phyloP scores from a whole-genome alignment of 768 basidiomycete species.

The Hygrocybe coccinea region DNA sequence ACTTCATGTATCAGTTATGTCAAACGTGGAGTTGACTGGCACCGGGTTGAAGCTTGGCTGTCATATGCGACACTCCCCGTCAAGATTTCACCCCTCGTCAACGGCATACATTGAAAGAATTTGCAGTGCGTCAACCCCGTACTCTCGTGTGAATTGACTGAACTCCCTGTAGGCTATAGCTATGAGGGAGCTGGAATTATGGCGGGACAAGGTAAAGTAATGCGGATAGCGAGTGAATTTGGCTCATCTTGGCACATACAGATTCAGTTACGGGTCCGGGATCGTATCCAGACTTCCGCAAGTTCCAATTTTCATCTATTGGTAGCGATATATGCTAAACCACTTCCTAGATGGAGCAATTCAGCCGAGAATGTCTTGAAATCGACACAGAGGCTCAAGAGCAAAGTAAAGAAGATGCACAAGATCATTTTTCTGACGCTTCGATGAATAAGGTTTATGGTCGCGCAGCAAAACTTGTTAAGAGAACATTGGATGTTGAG shows the following conservation, averaged over 20 bases:
- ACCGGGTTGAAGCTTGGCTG: constrained; percentile 70
- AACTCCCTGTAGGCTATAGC: constrained; percentile 60
- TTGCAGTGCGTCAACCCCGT: constrained; percentile 51
- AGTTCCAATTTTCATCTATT: constrained; percentile 19
- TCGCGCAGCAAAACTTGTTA: constrained; percentile 84
- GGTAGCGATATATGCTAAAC: not conserved
- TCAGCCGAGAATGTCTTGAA: constrained; percentile 91
- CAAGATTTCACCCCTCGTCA: constrained; percentile 85
- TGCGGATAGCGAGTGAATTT: not conserved
- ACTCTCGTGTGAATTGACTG: not conserved
- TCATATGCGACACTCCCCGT: constrained; percentile 79
- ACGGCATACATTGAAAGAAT: constrained; percentile 89
- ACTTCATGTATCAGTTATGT: not conserved
- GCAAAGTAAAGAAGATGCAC: constrained; percentile 33
- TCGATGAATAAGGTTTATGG: constrained; percentile 88
- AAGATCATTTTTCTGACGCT: constrained; percentile 34
- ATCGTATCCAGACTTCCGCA: constrained; percentile 86
- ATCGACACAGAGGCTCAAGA: constrained; percentile 60
- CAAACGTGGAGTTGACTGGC: not conserved
- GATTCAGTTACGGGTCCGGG: constrained; percentile 88
- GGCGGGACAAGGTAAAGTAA: constrained; percentile 76
- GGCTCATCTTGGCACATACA: constrained; percentile 21
- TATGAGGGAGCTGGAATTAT: constrained; percentile 94
- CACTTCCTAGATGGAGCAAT: constrained; percentile 76
- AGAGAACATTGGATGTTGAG: constrained; percentile 86